Percentiles rank a stretch among this genome's conserved stretches.
phyloP scores from a whole-genome alignment of 2,329 filamentous ascomycete species.

The Graphilbum sp. region DNA sequence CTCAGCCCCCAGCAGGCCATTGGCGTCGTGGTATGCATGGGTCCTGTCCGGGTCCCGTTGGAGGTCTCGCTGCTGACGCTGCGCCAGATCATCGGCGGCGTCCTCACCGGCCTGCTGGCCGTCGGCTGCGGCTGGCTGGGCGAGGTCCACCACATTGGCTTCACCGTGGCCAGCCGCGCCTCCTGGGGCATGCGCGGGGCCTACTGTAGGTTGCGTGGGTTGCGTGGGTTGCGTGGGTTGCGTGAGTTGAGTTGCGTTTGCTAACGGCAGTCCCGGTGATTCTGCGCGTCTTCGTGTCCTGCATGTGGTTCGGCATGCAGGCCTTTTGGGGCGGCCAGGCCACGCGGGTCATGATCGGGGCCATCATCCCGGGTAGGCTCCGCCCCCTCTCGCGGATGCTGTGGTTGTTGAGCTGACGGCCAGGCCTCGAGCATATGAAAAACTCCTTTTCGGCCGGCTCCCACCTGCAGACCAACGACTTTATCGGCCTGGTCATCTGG shows the following conservation, averaged over 20 bases:
- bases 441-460: constrained; percentile 12
- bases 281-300: constrained; percentile 15
- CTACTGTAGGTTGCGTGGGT: constrained; percentile 17
- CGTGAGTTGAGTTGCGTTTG: no score
- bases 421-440: constrained; percentile 11
- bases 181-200: constrained; percentile 25
- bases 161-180: constrained; percentile 21
- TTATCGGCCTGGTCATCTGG: constrained; percentile 15
- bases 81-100: constrained; percentile 16
- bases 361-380: constrained; percentile 13
- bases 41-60: constrained; percentile 13
- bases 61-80: not conserved
- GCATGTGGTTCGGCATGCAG: constrained; percentile 19
- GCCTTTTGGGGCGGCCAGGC: constrained; percentile 12
- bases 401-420: no score
- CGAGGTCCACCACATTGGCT: constrained; percentile 22
- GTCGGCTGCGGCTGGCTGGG: constrained; percentile 16
- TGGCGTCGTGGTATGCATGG: constrained; percentile 9
- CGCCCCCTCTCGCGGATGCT: constrained; percentile 6
- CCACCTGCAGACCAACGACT: constrained; percentile 12
- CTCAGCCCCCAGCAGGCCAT: constrained; percentile 7
- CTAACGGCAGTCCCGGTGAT: constrained; percentile 15
- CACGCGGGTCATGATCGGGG: constrained; percentile 14
- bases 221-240: no score
- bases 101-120: constrained; percentile 12